phyloP scores from a whole-genome alignment of 2,329 filamentous ascomycete species.

The Cytospora mali region DNA sequence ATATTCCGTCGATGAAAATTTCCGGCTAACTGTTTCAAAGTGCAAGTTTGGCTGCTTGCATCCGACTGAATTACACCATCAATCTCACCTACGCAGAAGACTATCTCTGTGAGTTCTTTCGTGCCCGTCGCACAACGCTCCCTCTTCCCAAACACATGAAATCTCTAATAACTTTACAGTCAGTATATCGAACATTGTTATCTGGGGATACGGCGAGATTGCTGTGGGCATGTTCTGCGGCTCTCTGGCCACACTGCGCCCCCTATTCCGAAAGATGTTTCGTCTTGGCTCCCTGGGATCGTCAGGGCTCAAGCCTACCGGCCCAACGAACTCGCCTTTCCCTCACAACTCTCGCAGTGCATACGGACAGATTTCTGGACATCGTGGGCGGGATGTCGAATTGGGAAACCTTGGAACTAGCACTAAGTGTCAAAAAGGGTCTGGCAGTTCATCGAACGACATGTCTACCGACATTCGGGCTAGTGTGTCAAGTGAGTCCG shows the following conservation, averaged over 20 bases:
- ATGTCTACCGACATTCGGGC: not conserved
- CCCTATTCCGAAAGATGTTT: constrained; percentile 24
- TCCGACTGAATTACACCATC: constrained; percentile 26
- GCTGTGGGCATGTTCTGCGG: constrained; percentile 25
- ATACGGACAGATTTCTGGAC: constrained; percentile 19
- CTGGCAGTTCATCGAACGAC: not conserved
- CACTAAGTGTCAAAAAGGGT: constrained; percentile 20
- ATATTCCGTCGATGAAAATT: not conserved
- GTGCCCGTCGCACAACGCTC: not conserved
- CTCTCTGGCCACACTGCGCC: constrained; percentile 25
- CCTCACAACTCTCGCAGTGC: constrained; percentile 20
- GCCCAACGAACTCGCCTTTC: constrained; percentile 10
- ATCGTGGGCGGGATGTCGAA: constrained; percentile 15
- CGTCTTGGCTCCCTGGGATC: constrained; percentile 23
- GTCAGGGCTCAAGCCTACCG: constrained; percentile 10
- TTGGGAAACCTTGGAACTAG: constrained; percentile 25
- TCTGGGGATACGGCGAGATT: constrained; percentile 27
- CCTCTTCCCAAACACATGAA: not conserved
- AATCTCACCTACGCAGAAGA: constrained; percentile 16
- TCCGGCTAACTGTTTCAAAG: constrained; percentile 2
- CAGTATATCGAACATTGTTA: constrained; percentile 21
- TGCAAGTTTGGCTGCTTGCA: constrained; percentile 26
- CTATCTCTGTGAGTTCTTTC: constrained; percentile 23
- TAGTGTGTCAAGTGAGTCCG: constrained; percentile 12
- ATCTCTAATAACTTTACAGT: constrained; percentile 2